These are phyloP conservation scores for Hericium coralloides DNA, from an alignment of 768 basidiomycete genomes.

Conservation along the genomic window DNA sequence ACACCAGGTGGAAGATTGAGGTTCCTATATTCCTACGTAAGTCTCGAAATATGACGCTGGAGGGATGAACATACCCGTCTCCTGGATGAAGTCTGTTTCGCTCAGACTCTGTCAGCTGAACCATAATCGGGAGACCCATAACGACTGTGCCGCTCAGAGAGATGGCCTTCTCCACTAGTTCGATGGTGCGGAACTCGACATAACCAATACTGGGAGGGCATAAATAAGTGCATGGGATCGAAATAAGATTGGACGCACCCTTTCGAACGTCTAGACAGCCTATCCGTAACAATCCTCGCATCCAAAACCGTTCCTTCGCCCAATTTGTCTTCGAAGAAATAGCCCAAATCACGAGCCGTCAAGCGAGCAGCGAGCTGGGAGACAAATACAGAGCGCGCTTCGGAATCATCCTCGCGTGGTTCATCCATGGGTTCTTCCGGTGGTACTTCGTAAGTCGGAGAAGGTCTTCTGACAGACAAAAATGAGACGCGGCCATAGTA, in stretches of 20 bases:
- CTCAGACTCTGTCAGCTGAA: constrained; percentile 96
- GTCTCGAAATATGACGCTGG: background rate
- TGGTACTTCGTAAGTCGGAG: constrained; percentile 62
- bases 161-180: constrained; percentile 86
- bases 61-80: constrained; percentile 55
- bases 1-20: constrained; percentile 82
- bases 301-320: constrained; percentile 93
- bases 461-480: constrained; percentile 43
- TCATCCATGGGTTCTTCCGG: constrained; percentile 69
- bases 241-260: constrained; percentile 51
- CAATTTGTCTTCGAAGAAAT: constrained; percentile 97
- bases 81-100: constrained; percentile 84
- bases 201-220: constrained; percentile 74
- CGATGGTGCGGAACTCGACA: constrained; percentile 90
- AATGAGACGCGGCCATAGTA: constrained; percentile 4
- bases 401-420: constrained; percentile 90
- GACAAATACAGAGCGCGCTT: constrained; percentile 97
- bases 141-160: constrained; percentile 89
- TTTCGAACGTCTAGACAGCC: constrained; percentile 93
- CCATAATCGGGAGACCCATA: constrained; percentile 96
- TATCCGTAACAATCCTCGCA: constrained; percentile 91
- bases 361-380: constrained; percentile 96
- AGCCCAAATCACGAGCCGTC: constrained; percentile 93
- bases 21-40: constrained; percentile 35
- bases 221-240: background rate